Conservation (phyloP, 495 filamentous ascomycete genomes). For the Penicillium tannophilum region DNA sequence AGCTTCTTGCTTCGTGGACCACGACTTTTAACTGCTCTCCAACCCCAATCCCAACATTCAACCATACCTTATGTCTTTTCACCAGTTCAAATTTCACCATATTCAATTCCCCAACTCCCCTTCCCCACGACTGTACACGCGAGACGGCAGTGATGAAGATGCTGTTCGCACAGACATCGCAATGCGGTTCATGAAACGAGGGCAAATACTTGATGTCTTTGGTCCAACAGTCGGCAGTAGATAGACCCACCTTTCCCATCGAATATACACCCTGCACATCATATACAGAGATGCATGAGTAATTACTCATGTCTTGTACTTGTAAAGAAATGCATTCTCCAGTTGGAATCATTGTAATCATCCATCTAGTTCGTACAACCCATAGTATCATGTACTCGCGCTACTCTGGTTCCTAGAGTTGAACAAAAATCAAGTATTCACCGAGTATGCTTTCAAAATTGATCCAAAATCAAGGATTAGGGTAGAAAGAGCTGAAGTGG, state of each 20-base stretch:
- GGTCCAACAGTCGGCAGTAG: constrained; percentile 39
- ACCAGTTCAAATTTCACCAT: constrained; percentile 10
- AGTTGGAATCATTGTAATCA: background rate
- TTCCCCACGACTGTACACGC: constrained; percentile 28
- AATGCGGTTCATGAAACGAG: constrained; percentile 33
- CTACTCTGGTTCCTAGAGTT: too few relatives aligned
- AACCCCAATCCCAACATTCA: constrained; percentile 9
- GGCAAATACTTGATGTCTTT: constrained; percentile 28
- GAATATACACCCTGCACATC: constrained; percentile 43
- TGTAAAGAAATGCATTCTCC: constrained; percentile 1
- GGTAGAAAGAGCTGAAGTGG: too few relatives aligned
- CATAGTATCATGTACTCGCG: background rate
- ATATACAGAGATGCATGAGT: constrained; percentile 1
- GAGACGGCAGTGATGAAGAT: constrained; percentile 37
- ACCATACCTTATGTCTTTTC: constrained; percentile 14
- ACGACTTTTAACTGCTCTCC: constrained; percentile 22
- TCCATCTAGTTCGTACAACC: background rate
- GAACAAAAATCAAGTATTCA: too few relatives aligned
- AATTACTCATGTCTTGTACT: constrained; percentile 2
- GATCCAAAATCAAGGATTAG: too few relatives aligned
- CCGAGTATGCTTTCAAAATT: too few relatives aligned
- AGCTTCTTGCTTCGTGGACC: constrained; percentile 17
- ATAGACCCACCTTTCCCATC: constrained; percentile 42
- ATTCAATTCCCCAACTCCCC: constrained; percentile 13
- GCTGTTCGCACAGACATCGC: constrained; percentile 33